Conservation (phyloP, 2,329 filamentous ascomycete genomes). For the Blastomyces percursus region DNA sequence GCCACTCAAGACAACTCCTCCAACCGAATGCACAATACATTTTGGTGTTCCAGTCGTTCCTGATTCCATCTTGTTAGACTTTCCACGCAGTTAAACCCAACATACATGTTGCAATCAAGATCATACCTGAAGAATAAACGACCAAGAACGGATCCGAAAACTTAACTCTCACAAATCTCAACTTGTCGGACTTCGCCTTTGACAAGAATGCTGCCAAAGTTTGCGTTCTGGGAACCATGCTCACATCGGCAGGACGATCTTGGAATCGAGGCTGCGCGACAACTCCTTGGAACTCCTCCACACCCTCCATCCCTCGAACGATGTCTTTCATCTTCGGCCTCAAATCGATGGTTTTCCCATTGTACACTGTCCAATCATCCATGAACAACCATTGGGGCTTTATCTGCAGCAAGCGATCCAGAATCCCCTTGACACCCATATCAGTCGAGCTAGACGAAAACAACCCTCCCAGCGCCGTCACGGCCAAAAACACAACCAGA, state of each 20-base stretch:
- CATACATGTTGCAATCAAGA: neutral
- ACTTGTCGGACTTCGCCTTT: constrained; percentile 21
- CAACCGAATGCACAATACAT: constrained; percentile 64
- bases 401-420: constrained; percentile 65
- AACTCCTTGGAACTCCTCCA: constrained; percentile 51
- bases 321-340: constrained; percentile 60
- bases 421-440: constrained; percentile 67
- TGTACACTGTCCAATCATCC: constrained; percentile 70
- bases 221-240: constrained; percentile 37
- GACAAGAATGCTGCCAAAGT: constrained; percentile 34
- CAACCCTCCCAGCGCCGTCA: constrained; percentile 58
- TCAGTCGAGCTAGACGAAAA: constrained; percentile 71
- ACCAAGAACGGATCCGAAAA: constrained; percentile 70
- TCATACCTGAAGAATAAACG: constrained; percentile 59
- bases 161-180: constrained; percentile 49
- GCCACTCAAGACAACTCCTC: constrained; percentile 28
- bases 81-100: neutral
- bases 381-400: constrained; percentile 71
- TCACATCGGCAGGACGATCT: constrained; percentile 46
- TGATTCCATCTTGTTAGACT: constrained; percentile 27
- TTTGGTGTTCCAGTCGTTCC: constrained; percentile 78
- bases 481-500: constrained; percentile 58
- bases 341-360: constrained; percentile 63
- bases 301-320: constrained; percentile 49
- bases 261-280: constrained; percentile 58